Evolutionary conservation across 139 green algal species (phyloP), one percentile per base, ranked within the genome.

Genomic region (Picochlorum sp.): DNA sequence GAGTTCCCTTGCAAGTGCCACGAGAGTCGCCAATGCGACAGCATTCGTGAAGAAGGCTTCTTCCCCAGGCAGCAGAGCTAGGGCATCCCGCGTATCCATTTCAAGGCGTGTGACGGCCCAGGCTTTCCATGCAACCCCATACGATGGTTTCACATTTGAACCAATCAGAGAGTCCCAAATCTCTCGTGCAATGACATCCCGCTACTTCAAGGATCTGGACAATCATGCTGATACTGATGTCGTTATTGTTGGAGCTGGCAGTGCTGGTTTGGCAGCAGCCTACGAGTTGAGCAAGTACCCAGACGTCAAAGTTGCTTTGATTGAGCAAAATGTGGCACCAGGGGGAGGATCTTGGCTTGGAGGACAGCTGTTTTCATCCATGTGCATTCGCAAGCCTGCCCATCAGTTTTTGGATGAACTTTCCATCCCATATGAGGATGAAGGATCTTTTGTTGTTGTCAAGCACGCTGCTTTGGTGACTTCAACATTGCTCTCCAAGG

Each of bases 271-370:
- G 16, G 81, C 83, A 3, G 94, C 84, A 75, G 92, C 92, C 1
- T 98, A 95, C 49, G 92, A 98, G 86, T 81, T 98, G 11, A 83
- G 75, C 75, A 96, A 95, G 83, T 74, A 89, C 64, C 92, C 92
- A 23, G 79, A 98, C 18, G 50, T 95, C 49, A 94, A 90, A 76
- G 74, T 95, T 18, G 90, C 92, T 55, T 82, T 98, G 61, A 91
- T 98, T 41, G 92, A 98, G 85, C 76, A 83, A 65, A 67, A 63
- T 37, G 79, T 86, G 30, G 72, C 76, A 2, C 73, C 78, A 13
- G 79, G 81, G n/a, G 79, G 89, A 66, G 92, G 92, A 49, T 90
- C 92, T 15, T 98, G 92, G 92, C 72, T 98, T 63, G 92, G 91
- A 54, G 92, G 92, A 37, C 92, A 66, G 15, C 60, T 66, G 5